Percentiles rank a stretch among this genome's conserved stretches.
Conservation (phyloP, 129 eudicot species). For the Helianthus annuus region HanXRQr2.0-SUNRISE NC_035445.2:172833457-172833956, state of each 20-base stretch:
- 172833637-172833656: too few species aligned
- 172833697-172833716: neutral
- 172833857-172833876: slow-evolving; percentile 50
- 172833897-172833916: slow-evolving; percentile 12
- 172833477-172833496: too few species aligned
- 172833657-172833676: too few species aligned
- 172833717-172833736: slow-evolving; percentile 52
- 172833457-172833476: too few species aligned
- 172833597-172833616: too few species aligned
- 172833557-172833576: too few species aligned
- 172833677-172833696: neutral
- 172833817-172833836: slow-evolving; percentile 24
- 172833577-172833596: too few species aligned
- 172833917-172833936: neutral
- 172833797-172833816: slow-evolving; percentile 36
- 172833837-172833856: slow-evolving; percentile 37
- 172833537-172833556: too few species aligned
- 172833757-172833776: slow-evolving; percentile 80
- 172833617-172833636: too few species aligned
- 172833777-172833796: slow-evolving; percentile 87
- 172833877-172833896: slow-evolving; percentile 28
- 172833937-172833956: too few species aligned
- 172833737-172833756: slow-evolving; percentile 97
- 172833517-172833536: too few species aligned
- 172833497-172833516: too few species aligned